phyloP scores from a whole-genome alignment of 345 rosid species.

The Crucihimalaya himalaica region DNA sequence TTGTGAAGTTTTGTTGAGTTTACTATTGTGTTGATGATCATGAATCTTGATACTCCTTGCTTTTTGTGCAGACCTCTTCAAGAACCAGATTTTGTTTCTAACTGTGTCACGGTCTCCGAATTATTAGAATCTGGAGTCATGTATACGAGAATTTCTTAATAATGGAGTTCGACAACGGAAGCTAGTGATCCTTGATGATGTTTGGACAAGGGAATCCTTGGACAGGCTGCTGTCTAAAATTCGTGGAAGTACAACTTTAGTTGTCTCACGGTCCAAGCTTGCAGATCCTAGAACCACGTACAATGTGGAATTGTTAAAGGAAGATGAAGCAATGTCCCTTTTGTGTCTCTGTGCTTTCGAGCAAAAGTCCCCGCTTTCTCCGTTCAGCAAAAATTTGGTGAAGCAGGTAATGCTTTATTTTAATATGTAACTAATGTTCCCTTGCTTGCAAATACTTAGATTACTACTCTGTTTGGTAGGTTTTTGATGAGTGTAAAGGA shows the following conservation, averaged over 20 bases:
- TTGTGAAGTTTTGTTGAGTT: constrained; percentile 40
- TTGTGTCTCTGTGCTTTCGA: constrained; percentile 75
- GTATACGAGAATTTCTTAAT: constrained; percentile 41
- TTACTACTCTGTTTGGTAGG: constrained; percentile 44
- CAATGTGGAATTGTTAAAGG: constrained; percentile 61
- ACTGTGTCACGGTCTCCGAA: constrained; percentile 85
- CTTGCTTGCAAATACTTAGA: background rate
- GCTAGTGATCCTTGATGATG: constrained; percentile 83
- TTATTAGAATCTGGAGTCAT: constrained; percentile 46
- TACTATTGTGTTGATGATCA: background rate
- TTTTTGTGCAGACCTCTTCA: constrained; percentile 48
- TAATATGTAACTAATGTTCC: too few relatives aligned
- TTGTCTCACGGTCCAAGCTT: constrained; percentile 70
- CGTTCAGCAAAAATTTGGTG: constrained; percentile 52
- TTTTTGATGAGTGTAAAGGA: constrained; percentile 79
- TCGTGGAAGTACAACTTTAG: constrained; percentile 63
- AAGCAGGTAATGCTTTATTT: constrained; percentile 54
- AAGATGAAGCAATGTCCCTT: constrained; percentile 54
- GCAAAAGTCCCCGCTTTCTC: constrained; percentile 20
- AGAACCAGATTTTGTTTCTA: constrained; percentile 51
- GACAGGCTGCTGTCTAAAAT: constrained; percentile 48
- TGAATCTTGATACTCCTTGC: background rate
- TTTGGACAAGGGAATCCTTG: constrained; percentile 63
- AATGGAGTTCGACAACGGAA: background rate
- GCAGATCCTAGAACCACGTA: constrained; percentile 43